Evolutionary conservation across 228 moss, liverwort and hornwort species (phyloP).

Genomic region (Sphagnum magellanicum): DNA sequence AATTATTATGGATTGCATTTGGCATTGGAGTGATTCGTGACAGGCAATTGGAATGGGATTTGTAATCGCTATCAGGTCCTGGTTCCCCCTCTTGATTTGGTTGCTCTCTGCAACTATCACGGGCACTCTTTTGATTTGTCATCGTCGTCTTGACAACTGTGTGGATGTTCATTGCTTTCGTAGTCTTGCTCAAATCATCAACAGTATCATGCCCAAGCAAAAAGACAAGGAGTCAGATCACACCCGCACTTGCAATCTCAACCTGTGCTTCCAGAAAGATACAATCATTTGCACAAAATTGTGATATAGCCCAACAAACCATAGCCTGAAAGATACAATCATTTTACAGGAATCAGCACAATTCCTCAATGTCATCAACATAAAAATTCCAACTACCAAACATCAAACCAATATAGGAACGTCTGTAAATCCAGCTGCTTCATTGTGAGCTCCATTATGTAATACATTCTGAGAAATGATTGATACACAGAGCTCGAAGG

Average conservation of each 20-base stretch:
- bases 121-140: slow-evolving; percentile 14
- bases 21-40: neutral
- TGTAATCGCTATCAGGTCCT: too few relatives aligned
- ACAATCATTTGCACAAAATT: slow-evolving; percentile 22
- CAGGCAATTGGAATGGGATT: neutral
- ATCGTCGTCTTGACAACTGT: slow-evolving; percentile 12
- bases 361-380: too few relatives aligned
- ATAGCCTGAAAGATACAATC: neutral
- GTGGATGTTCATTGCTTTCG: slow-evolving; percentile 13
- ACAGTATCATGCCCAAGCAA: slow-evolving; percentile 28
- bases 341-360: too few relatives aligned
- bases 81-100: neutral
- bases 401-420: too few relatives aligned
- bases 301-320: slow-evolving; percentile 35
- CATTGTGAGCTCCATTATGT: too few relatives aligned
- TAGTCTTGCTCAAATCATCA: slow-evolving; percentile 17
- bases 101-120: neutral
- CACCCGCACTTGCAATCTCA: slow-evolving; percentile 27
- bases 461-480: too few relatives aligned
- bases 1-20: neutral
- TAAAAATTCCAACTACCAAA: too few relatives aligned
- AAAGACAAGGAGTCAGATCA: slow-evolving; percentile 27
- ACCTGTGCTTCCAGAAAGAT: slow-evolving; percentile 35
- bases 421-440: too few relatives aligned
- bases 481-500: too few relatives aligned